Conservation (phyloP, 495 filamentous ascomycete species). For the Neurospora tetraspora region DNA sequence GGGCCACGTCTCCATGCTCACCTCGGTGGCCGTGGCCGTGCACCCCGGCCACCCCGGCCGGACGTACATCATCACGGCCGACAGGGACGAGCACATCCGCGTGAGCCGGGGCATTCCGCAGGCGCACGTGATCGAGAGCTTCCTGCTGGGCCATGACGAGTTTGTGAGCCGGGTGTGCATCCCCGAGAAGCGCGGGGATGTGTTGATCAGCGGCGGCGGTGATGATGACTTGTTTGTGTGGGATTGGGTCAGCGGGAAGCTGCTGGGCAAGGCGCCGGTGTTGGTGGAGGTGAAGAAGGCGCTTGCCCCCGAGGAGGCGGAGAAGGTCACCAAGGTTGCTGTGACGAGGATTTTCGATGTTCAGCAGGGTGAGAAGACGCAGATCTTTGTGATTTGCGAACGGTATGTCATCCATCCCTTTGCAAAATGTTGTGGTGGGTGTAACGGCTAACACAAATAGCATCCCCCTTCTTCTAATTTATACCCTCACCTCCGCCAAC, state of each 20-base stretch:
- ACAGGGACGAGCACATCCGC: conserved; percentile 96
- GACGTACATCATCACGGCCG: conserved; percentile 74
- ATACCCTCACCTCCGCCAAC: conserved; percentile 16
- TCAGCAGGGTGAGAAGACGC: conserved; percentile 5
- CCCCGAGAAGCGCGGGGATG: conserved; percentile 38
- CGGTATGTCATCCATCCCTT: conserved; percentile 40
- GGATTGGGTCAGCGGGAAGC: conserved; percentile 57
- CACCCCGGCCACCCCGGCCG: conserved; percentile 15
- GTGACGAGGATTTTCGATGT: conserved; percentile 36
- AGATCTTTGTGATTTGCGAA: conserved; percentile 57
- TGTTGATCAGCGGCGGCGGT: conserved; percentile 79
- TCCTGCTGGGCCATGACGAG: conserved; percentile 74
- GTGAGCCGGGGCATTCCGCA: conserved; percentile 77
- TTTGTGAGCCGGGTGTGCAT: conserved; percentile 72
- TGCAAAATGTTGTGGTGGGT: too few species aligned
- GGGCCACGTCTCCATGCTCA: conserved; percentile 91
- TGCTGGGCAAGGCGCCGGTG: conserved; percentile 46
- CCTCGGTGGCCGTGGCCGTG: conserved; percentile 51
- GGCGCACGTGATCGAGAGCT: conserved; percentile 77
- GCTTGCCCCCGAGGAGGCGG: conserved; percentile 8
- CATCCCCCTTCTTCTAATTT: neutral
- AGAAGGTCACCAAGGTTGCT: conserved; percentile 34
- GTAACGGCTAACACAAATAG: neutral
- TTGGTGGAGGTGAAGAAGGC: conserved; percentile 24
- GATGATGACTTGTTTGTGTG: conserved; percentile 69